Evolutionary conservation across 768 basidiomycete genomes (phyloP), one percentile per base, ranked within the genome.

Genomic region (Lactifluus subvellereus): DNA sequence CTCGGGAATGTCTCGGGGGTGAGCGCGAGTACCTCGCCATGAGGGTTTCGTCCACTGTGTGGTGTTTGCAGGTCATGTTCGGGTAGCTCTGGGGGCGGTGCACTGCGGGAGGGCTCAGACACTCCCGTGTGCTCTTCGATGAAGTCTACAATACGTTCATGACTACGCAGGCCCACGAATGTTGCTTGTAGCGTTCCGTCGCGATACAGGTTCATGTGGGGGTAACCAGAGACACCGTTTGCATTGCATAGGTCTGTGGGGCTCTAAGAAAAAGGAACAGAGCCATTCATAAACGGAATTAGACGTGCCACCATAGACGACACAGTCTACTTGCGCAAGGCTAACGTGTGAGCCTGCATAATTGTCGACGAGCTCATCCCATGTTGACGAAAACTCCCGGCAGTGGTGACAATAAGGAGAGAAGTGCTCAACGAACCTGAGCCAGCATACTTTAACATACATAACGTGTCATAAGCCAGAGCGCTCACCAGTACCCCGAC

Each of bases 361-460:
- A 37, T 84, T 77, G 16, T 76, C 73, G 6, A 83, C 84, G 7
- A 96, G 77, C 53, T 84, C 74, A 48, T 84, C 78, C 93, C 94
- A 97, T 32, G 87, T 92, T 0, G 94, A 88, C 10, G 84, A 85
- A 68, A 97, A 96, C 0, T 76, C 72, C 37, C 80, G 78, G 73
- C 94, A 97, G 71, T 96, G 94, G 4, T 73, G 71, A 69, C 94
- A 97, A 70, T 86, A 87, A 0, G 94, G 94, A 1, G 91, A 94
- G 72, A 84, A 97, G 73, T 90, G 88, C 69, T 96, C 93, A 54
- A 96, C 77, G 62, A 95, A 85, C 85, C 85, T 80, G 65, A 33
- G 18, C 35, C 11, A 27, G 47, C 45, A 40, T 10, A 20, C 37
- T 33, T 57, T 32, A 61, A 37, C n/a, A 27, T 20, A 20, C 53